Percentiles rank a stretch among this genome's conserved stretches.
These are phyloP conservation scores for Ustilago xerochloae DNA, from an alignment of 1,284 basidiomycete genomes.

Conservation along the genomic window DNA sequence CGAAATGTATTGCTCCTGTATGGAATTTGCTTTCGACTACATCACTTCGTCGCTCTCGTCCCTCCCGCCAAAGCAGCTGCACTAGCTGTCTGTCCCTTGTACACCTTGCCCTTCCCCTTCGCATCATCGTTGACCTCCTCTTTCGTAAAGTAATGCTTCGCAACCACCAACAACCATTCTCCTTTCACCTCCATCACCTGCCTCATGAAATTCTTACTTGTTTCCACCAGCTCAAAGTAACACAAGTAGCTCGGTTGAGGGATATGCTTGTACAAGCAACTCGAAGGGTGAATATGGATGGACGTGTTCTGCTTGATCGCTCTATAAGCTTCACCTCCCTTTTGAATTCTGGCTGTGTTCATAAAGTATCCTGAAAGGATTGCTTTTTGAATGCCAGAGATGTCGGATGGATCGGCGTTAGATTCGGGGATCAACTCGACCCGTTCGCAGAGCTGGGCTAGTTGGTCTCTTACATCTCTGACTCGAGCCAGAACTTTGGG, in stretches of 20 bases:
- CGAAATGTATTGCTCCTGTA: no score
- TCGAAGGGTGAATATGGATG: conserved; percentile 95
- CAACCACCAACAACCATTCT: conserved; percentile 85
- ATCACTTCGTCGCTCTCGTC: neutral
- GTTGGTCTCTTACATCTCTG: conserved; percentile 92
- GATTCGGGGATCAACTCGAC: conserved; percentile 90
- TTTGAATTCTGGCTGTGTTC: conserved; percentile 74
- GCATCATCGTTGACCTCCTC: conserved; percentile 50
- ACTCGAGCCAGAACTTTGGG: conserved; percentile 94
- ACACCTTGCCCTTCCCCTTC: conserved; percentile 10
- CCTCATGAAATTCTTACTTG: conserved; percentile 74
- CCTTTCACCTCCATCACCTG: conserved; percentile 99
- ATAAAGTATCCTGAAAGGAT: conserved; percentile 96
- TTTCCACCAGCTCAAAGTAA: conserved; percentile 87
- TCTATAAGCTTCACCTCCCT: conserved; percentile 74
- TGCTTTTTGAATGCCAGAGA: conserved; percentile 91
- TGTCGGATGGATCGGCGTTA: conserved; percentile 89
- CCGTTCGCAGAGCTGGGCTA: conserved; percentile 92
- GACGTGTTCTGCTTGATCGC: conserved; percentile 89
- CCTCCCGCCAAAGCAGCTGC: conserved; percentile 7
- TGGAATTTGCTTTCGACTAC: neutral
- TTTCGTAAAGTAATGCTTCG: conserved; percentile 56
- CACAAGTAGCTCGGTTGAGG: conserved; percentile 87
- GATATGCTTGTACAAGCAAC: conserved; percentile 91
- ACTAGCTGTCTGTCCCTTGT: conserved; percentile 37